These are phyloP conservation scores for Nyssa sinensis DNA, from an alignment of 148 eudicot genomes.

Conservation along the genomic window DNA sequence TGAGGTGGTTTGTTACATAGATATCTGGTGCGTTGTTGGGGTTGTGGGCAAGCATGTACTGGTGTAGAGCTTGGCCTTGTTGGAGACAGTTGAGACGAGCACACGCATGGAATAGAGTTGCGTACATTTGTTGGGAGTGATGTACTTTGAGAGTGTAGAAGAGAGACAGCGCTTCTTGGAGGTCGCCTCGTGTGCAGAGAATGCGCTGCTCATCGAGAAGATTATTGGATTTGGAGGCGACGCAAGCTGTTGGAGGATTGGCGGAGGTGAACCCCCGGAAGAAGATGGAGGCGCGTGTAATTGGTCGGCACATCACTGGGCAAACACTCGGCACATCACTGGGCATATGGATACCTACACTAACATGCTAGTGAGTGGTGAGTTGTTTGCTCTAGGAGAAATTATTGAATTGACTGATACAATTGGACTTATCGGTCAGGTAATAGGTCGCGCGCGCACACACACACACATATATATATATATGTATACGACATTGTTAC, in stretches of 20 bases:
- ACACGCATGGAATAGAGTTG: slow-evolving; percentile 18
- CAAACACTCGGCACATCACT: no score
- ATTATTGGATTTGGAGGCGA: not conserved
- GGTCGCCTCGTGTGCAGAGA: slow-evolving; percentile 16
- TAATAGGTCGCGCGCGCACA: no score
- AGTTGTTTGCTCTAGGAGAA: no score
- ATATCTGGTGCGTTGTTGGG: slow-evolving; percentile 2
- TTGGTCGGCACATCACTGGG: slow-evolving; percentile 1
- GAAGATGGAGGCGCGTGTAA: slow-evolving; percentile 10
- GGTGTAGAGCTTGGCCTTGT: slow-evolving; percentile 15
- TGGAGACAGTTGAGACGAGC: slow-evolving; percentile 8
- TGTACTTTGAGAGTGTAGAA: slow-evolving; percentile 12
- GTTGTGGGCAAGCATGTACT: slow-evolving; percentile 16
- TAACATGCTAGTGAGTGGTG: no score
- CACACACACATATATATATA: no score
- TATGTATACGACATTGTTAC: no score
- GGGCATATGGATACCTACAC: no score
- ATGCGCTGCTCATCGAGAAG: not conserved
- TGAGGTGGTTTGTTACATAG: slow-evolving; percentile 23
- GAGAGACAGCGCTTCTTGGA: slow-evolving; percentile 17
- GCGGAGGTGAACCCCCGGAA: not conserved
- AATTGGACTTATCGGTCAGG: no score
- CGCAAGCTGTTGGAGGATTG: not conserved
- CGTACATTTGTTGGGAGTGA: slow-evolving; percentile 14
- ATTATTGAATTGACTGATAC: no score